These are phyloP conservation scores for Claviceps spartinae DNA, from an alignment of 2,329 filamentous ascomycete genomes.

Conservation along the genomic window DNA sequence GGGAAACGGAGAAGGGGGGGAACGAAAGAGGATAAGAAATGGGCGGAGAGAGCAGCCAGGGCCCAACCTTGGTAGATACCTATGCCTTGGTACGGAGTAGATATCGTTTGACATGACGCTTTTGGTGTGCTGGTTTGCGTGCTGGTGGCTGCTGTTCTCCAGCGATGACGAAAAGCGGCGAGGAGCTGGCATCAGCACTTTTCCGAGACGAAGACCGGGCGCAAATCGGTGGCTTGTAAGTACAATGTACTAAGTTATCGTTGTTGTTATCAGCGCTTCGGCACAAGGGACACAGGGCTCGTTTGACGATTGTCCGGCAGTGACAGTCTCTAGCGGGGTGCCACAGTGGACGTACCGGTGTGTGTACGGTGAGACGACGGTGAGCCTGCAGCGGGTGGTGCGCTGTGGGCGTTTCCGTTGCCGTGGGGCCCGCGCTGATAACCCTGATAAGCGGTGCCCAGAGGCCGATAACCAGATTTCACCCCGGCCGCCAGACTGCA, in stretches of 20 bases:
- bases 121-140: neutral
- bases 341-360: neutral
- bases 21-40: neutral
- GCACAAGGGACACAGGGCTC: neutral
- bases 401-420: too few species aligned
- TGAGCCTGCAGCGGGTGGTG: too few species aligned
- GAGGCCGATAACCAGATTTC: too few species aligned
- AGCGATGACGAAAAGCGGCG: conserved; percentile 3
- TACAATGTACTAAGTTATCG: neutral
- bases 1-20: neutral
- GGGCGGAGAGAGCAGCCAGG: neutral
- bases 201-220: too few species aligned
- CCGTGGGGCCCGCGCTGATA: too few species aligned
- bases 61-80: neutral
- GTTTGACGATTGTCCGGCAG: neutral
- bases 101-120: neutral
- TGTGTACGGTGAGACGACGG: neutral
- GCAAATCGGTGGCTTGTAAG: neutral
- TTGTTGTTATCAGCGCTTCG: neutral
- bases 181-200: neutral
- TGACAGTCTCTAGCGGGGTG: neutral
- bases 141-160: neutral
- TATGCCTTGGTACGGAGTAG: too few species aligned
- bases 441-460: too few species aligned
- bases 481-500: too few species aligned